Evolutionary conservation across 345 rosid genomes (phyloP), one percentile per base, ranked within the genome.

Genomic region (Barbarea vulgaris): DNA sequence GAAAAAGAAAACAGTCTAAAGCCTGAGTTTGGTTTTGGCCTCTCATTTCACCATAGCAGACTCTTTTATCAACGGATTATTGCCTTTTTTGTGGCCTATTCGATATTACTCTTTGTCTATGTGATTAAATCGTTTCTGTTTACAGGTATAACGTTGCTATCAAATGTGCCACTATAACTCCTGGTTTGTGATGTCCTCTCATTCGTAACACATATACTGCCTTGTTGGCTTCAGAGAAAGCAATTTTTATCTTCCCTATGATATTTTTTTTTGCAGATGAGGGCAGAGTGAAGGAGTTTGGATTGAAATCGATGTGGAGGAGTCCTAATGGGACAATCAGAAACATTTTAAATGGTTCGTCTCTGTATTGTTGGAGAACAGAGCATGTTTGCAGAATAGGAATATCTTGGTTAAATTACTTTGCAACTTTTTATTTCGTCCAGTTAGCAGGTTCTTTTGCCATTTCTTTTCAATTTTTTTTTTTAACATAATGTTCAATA

Each of bases 251-350:
- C 27, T 54, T 44, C 30, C 37, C 3, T 24, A 19, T 72, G 18
- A 31, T 30, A n/a, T 21, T 24, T 79, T 24, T 79, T 37, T 55
- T 41, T 87, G 85, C 86, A 95, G 99, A 95, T 84, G 97, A 95
- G 83, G 80, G 88, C 30, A 87, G 99, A 87, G 93, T 95, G 69
- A 91, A 92, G 77, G 99, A 95, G 81, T 95, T 92, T 82, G 89
- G 87, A 76, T 79, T 95, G 80, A 89, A 87, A 74, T 80, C 91
- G 54, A 90, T 92, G 97, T 90, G 97, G 97, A 89, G 92, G 83
- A 95, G 97, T 81, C 99, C 99, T 39, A 95, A 95, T 82, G 99
- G 99, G 79, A 92, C 99, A 17, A 95, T 95, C 77, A 87, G 97
- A 73, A 95, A 95, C 89, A 95, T 95, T 70, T 80, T 95, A 83